Evolutionary conservation across 257 asterid genomes (phyloP), one percentile per base, ranked within the genome.

Genomic region (Nicotiana tabacum): DNA sequence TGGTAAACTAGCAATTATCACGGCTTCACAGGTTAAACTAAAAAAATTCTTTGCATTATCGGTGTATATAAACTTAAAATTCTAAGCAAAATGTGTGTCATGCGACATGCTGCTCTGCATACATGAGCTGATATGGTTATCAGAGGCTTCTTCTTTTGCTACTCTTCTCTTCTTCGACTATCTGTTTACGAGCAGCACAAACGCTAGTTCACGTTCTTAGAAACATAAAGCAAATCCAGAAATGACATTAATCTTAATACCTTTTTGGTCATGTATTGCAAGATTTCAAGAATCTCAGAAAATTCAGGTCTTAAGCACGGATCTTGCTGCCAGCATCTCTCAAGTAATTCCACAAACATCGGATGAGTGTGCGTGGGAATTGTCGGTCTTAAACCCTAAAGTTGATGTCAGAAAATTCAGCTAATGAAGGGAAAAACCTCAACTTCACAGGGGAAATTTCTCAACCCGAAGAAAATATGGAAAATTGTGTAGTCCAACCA

Each of bases 271-370:
- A 91, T 87, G 80, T 21, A 27, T 76, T 87, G 95, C 89, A 94
- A 60, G 82, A 88, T 91, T 11, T 88, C 91, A 4, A 84, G 83
- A 30, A 93, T 90, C 85, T 93, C 98, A 5, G 93, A 87, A 83
- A 94, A 94, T n/a, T 91, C 97, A n/a, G 97, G 98, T 77, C 98
- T 88, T 81, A 81, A 78, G 78, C 87, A 82, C 43, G 97, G 93
- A n/a, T 94, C 95, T 85, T 90, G 91, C 86, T 91, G 93, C 97
- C 97, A 94, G 80, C 98, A 92, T 78, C 82, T 88, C 87, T 90
- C 92, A 0, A 94, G 92, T 89, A 94, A 85, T 65, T 90, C 92
- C 66, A 88, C 91, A 35, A 91, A 82, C 67, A 84, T 57, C 13
- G 95, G 94, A 90, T 94, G 92, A 61, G 97, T 86, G 62, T 89